Percentiles rank a stretch among this genome's conserved stretches.
Conservation (phyloP, 768 basidiomycete species). For the Kwoniella botswanensis region DNA sequence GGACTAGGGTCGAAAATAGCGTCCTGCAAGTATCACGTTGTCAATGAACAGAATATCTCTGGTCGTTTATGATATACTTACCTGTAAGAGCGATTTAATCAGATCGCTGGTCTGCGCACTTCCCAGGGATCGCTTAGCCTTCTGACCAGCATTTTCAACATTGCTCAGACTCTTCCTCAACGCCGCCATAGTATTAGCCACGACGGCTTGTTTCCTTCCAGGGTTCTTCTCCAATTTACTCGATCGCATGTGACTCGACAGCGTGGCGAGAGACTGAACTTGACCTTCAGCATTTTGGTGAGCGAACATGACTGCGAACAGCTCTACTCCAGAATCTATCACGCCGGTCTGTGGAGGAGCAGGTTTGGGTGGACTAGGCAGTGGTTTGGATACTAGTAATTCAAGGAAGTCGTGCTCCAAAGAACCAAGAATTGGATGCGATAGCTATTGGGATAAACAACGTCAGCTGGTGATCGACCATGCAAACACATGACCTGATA, state of each 20-base stretch:
- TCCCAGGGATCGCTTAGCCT: constrained; percentile 47
- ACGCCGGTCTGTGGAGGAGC: constrained; percentile 79
- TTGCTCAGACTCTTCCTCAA: constrained; percentile 68
- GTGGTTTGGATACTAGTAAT: constrained; percentile 62
- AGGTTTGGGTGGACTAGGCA: constrained; percentile 62
- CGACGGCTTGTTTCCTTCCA: constrained; percentile 81
- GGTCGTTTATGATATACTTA: constrained; percentile 53
- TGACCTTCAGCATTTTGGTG: constrained; percentile 69
- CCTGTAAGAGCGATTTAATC: constrained; percentile 75
- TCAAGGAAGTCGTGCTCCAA: constrained; percentile 82
- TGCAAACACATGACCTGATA: neutral
- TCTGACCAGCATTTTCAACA: constrained; percentile 42
- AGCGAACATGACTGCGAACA: constrained; percentile 80
- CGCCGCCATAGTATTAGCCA: constrained; percentile 78
- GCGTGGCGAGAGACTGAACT: constrained; percentile 55
- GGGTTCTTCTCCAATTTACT: constrained; percentile 83
- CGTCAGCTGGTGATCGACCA: constrained; percentile 4
- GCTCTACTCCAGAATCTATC: constrained; percentile 84
- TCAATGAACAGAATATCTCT: too few relatives aligned
- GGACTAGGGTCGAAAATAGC: constrained; percentile 79
- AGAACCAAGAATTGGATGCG: constrained; percentile 78
- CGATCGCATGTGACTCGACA: constrained; percentile 64
- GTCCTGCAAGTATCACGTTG: constrained; percentile 60
- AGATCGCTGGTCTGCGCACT: constrained; percentile 48
- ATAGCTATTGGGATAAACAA: constrained; percentile 62